Evolutionary conservation across 108 stramenopile species (phyloP), one percentile per base, ranked within the genome.

Genomic region (Aurantiochytrium sp.): DNA sequence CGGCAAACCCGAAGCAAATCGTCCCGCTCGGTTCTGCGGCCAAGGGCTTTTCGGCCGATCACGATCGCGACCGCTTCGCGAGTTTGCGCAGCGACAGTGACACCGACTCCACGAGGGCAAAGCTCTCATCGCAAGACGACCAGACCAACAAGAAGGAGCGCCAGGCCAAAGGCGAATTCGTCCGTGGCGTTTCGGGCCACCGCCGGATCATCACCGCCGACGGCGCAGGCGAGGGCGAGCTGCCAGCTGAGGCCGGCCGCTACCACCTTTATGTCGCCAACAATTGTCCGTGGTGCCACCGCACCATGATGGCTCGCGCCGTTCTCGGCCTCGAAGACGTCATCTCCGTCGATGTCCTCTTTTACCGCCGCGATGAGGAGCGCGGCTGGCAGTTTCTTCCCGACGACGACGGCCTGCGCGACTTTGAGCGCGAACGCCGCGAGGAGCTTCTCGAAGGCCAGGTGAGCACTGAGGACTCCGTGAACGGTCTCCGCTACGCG

Each of bases 211-310:
- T 69, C 69, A 69, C 69, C 8, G 34, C 37, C 41, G 24, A 19
- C 12, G 69, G 69, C 41, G 69, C 48, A 22, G 69, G 69, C 24
- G 34, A 65, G 1, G 59, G 59, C 0, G 69, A 90, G 27, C 86
- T 85, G 89, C 88, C 92, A 2, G 91, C 87, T 50, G 96, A 95
- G 69, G 53, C 81, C 24, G 92, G 91, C 3, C 89, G 94, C 37
- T 98, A 98, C 93, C 95, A 96, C 89, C 55, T 98, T 21, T 97
- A 97, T 68, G 89, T 97, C 37, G 97, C 96, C 8, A 96, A 96
- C 90, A 95, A 96, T 10, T 97, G 97, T 91, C 97, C 97, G 27
- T 95, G 95, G 95, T 91, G 89, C 55, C 94, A 94, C 48, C 93
- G 94, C n/a, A 91, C 92, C 37, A 65, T 91, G 37, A 69, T 94